Conservation (phyloP, 208 protist species). For the Trypanosoma avium region DNA sequence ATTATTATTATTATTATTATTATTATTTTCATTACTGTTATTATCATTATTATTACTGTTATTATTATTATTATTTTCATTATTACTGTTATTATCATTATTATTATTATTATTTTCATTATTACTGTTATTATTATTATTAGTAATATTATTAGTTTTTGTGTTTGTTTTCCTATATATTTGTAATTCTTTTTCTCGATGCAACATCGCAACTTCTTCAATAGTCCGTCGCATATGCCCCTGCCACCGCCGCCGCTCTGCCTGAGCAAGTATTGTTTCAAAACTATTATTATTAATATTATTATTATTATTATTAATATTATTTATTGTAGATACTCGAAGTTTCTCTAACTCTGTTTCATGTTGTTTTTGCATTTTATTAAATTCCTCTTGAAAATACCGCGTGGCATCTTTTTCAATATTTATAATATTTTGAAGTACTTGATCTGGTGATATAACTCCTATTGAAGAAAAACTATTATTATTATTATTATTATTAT, state of each 20-base stretch:
- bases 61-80: not conserved
- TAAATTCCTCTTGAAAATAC: not conserved
- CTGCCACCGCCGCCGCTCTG: constrained; percentile 13
- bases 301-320: not conserved
- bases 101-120: not conserved
- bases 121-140: not conserved
- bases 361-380: not conserved
- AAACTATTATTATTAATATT: not conserved
- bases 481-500: constrained; percentile 13
- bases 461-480: not conserved
- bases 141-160: too few species aligned
- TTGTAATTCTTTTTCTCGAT: not conserved
- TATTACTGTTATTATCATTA: not conserved
- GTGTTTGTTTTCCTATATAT: not conserved
- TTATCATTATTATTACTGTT: not conserved
- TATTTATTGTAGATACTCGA: not conserved
- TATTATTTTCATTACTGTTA: not conserved
- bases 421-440: not conserved
- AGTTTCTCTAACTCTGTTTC: not conserved
- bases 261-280: not conserved
- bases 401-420: not conserved
- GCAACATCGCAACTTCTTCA: constrained; percentile 5
- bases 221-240: not conserved
- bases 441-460: not conserved
- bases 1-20: not conserved